Percentiles rank a stretch among this genome's conserved stretches.
Evolutionary conservation across 139 green algal genomes (phyloP).

Genomic region (Volvox reticuliferus): DNA sequence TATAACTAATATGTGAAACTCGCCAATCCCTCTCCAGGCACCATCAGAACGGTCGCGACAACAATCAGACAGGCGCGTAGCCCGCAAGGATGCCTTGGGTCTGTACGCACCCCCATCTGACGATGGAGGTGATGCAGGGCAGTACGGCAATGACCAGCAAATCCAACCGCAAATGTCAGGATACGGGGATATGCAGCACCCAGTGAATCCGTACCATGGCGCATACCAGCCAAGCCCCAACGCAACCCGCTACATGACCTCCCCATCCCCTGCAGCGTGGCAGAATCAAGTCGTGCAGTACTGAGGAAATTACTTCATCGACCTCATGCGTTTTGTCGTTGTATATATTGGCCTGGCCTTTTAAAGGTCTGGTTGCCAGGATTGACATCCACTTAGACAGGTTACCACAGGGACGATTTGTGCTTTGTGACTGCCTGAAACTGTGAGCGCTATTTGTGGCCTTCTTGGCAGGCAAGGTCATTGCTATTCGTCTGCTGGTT

Average conservation of each 20-base stretch:
- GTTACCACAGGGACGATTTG: no score
- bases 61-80: not conserved
- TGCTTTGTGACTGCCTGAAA: no score
- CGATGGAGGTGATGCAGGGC: not conserved
- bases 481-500: no score
- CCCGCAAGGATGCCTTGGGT: not conserved
- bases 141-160: constrained; percentile 43
- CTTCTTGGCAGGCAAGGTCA: no score
- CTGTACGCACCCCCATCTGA: constrained; percentile 7
- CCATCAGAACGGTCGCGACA: constrained; percentile 28
- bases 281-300: constrained; percentile 3
- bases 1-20: not conserved
- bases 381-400: no score
- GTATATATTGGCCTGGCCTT: no score
- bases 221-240: constrained; percentile 16
- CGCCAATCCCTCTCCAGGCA: not conserved
- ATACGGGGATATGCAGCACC: not conserved
- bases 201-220: constrained; percentile 22
- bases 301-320: not conserved
- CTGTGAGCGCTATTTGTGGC: no score
- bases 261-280: not conserved
- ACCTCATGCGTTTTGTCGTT: no score
- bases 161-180: constrained; percentile 11
- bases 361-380: no score
- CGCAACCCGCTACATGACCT: constrained; percentile 1